Evolutionary conservation across 768 basidiomycete genomes (phyloP).

Genomic region (Amanita inopinata): DNA sequence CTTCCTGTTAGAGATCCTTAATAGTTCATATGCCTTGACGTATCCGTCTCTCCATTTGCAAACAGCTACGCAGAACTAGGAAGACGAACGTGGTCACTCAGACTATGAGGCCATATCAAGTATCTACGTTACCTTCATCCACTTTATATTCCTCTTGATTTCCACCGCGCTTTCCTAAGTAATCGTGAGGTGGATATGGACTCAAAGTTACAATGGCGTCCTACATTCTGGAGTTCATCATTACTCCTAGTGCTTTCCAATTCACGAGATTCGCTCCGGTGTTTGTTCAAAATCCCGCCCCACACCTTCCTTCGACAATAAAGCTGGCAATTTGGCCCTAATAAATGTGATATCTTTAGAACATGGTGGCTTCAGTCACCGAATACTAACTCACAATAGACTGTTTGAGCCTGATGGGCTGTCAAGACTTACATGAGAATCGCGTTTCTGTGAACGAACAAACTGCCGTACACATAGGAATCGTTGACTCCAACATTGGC

Average conservation of each 20-base stretch:
- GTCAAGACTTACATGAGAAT: neutral
- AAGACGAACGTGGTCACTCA: neutral
- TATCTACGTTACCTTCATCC: constrained; percentile 1
- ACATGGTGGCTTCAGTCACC: too few species aligned
- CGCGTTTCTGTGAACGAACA: neutral
- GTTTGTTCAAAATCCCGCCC: neutral
- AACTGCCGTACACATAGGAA: neutral
- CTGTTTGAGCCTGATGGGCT: too few species aligned
- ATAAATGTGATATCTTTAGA: too few species aligned
- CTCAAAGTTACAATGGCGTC: too few species aligned
- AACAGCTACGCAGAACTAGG: constrained; percentile 5
- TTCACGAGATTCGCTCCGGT: neutral
- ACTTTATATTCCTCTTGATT: constrained; percentile 4
- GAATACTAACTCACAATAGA: too few species aligned
- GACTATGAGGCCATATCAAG: neutral
- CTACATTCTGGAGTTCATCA: constrained; percentile 2
- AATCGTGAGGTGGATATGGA: too few species aligned
- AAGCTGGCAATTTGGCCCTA: neutral
- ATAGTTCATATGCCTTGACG: neutral
- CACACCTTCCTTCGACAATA: neutral
- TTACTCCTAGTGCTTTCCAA: neutral
- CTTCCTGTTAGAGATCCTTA: neutral
- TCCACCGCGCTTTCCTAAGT: too few species aligned
- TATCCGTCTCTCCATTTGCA: neutral
- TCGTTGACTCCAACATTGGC: neutral